Evolutionary conservation across 768 basidiomycete species (phyloP).

Genomic region (Termitomyces sp.): DNA sequence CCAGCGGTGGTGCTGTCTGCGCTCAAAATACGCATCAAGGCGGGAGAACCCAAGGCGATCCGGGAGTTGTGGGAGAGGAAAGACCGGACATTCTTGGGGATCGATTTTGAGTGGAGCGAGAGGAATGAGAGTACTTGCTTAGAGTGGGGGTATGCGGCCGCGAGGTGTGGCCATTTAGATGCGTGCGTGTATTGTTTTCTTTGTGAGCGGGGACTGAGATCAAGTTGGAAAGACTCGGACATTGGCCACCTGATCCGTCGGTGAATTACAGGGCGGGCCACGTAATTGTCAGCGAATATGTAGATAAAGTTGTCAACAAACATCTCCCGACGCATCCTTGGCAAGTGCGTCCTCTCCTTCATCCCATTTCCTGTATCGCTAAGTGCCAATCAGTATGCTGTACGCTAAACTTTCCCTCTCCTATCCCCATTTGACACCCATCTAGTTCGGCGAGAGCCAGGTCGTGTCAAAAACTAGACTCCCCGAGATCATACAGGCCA

Average conservation of each 20-base stretch:
- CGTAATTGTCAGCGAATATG: slow-evolving; percentile 66
- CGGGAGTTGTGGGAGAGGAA: slow-evolving; percentile 60
- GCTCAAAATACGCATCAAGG: slow-evolving; percentile 55
- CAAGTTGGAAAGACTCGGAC: slow-evolving; percentile 38
- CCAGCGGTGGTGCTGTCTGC: slow-evolving; percentile 65
- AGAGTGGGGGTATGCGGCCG: slow-evolving; percentile 82
- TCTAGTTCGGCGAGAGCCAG: slow-evolving; percentile 76
- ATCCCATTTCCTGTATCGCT: background rate
- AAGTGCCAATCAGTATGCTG: slow-evolving; percentile 48
- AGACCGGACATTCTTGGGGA: slow-evolving; percentile 71
- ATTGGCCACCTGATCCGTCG: slow-evolving; percentile 77
- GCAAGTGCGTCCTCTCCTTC: slow-evolving; percentile 46
- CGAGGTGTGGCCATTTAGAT: slow-evolving; percentile 67
- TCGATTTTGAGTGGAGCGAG: slow-evolving; percentile 76
- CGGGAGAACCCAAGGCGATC: slow-evolving; percentile 62
- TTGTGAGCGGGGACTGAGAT: background rate
- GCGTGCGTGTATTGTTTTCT: slow-evolving; percentile 32
- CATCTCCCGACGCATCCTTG: slow-evolving; percentile 61
- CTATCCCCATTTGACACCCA: slow-evolving; percentile 6
- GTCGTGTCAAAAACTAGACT: slow-evolving; percentile 60
- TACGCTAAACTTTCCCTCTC: slow-evolving; percentile 26
- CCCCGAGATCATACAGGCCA: slow-evolving; percentile 65
- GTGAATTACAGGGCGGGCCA: slow-evolving; percentile 74
- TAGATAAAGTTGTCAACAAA: slow-evolving; percentile 60
- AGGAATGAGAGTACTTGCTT: slow-evolving; percentile 61